phyloP scores from a whole-genome alignment of 805 yeast species.

The Lachancea sp. region DNA sequence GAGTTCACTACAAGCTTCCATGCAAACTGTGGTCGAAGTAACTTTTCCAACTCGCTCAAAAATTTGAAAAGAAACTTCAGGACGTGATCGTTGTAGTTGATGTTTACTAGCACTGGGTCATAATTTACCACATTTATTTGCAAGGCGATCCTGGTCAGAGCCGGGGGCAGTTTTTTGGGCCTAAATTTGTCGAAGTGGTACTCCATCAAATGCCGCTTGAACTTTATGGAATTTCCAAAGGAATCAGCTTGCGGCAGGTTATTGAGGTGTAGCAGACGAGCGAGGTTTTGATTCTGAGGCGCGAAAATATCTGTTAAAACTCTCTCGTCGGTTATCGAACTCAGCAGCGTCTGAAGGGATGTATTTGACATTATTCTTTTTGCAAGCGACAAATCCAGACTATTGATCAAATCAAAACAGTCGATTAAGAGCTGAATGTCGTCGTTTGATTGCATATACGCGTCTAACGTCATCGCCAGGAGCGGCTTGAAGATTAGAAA shows the following conservation, averaged over 20 bases:
- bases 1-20: constrained; percentile 33
- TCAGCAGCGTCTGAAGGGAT: constrained; percentile 19
- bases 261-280: constrained; percentile 13
- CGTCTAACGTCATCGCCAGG: constrained; percentile 44
- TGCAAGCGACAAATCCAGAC: constrained; percentile 20
- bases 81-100: constrained; percentile 20
- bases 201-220: constrained; percentile 18
- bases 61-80: constrained; percentile 29
- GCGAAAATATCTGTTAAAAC: constrained; percentile 12
- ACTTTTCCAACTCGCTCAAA: constrained; percentile 33
- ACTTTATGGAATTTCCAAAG: constrained; percentile 18
- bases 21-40: constrained; percentile 36
- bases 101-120: constrained; percentile 18
- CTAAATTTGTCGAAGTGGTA: constrained; percentile 29
- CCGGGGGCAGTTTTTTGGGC: constrained; percentile 33
- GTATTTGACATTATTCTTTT: constrained; percentile 13
- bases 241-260: constrained; percentile 13
- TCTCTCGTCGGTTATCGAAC: constrained; percentile 17
- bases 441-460: constrained; percentile 19
- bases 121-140: constrained; percentile 17
- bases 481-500: constrained; percentile 56
- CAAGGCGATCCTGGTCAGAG: constrained; percentile 32
- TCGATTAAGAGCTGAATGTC: constrained; percentile 15
- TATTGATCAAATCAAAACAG: constrained; percentile 23
- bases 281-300: constrained; percentile 2